Base-by-base conservation (phyloP, 139 green algal genomes). In the Micractinium conductrix region DNA sequence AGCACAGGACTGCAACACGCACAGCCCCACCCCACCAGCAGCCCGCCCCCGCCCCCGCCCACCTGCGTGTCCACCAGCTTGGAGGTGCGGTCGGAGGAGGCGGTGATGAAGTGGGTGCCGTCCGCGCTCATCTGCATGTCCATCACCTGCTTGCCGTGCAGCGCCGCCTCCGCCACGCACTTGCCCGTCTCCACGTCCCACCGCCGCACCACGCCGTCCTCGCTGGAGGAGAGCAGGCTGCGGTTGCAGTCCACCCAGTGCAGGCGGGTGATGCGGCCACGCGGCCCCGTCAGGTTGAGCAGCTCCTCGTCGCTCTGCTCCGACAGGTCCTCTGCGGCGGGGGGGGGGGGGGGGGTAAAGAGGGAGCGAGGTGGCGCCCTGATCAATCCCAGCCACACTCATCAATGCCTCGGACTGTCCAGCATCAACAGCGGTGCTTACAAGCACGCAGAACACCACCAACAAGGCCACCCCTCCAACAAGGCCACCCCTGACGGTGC, bases 101-200 rank as follows among this genome's bases (percentile, higher is more conserved):
- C 96, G 12, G 97, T 99, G 83, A 99, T 94, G n/a, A 96, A 94
- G 87, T 99, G 95, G 22, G 94, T 97, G 78, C 92, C 91, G 69
- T 99, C 97, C 0, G 74, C 75, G 17, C 85, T 91, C 70, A 94
- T 82, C 85, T 91, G 86, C 86, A 95, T 74, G 84, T 98, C 95
- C 53, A 92, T 90, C 74, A 99, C 97, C 43, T 90, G 90, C 68
- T 95, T 82, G 9, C 72, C 58, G 76, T 82, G 76, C 76, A 82
- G 76, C 58, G 53, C 28, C 55, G 40, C 62, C 76, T 82, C 55
- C 38, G 42, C 38, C 76, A 82, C 28, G 58, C 62, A 71, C 88
- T 83, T 83, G 78, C 78, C 78, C 4, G 60, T 83, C 91, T 97
- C 92, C 12, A 95, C 90, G 78, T 97, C 94, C 93, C 92, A 98